Evolutionary conservation across 345 rosid genomes (phyloP), one percentile per base, ranked within the genome.

Genomic region (Dipteronia sinensis): DNA sequence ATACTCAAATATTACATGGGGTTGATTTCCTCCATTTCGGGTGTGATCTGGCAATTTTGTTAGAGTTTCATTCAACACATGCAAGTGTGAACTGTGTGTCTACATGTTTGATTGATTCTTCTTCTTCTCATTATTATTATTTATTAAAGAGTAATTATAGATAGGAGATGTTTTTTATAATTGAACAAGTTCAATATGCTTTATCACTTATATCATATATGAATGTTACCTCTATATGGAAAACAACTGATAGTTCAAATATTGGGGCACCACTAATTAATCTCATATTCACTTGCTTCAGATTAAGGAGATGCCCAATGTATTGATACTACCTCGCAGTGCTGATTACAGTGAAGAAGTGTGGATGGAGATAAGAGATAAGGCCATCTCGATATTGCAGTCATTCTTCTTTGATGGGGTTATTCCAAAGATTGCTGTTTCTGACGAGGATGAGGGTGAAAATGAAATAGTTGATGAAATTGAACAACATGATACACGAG

Each of bases 281-380:
- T 38, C 20, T 64, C 56, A 58, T 40, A 1, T 59, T 70, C 56
- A 55, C 73, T 82, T 66, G 67, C 59, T 82, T 72, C 86, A 94
- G 99, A 92, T 97, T 82, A 93, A 89, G 88, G 99, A 97, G 88
- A 94, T 94, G 99, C 98, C 99, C 66, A 97, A 93, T 87, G 99
- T 97, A 75, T 84, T 97, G 85, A 85, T 97, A 82, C 96, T 93
- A 82, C 98, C 99, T 27, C 97, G 90, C 55, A 93, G 99, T 90
- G 99, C 98, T 42, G 99, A 97, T 90, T 97, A 94, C 79, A 97
- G 98, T 82, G 99, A 97, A 90, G 99, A 97, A 88, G 98, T 91
- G 49, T 97, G 99, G 99, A 84, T 94, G 90, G 98, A 97, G 87
- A 92, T 94, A 67, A 88, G 98, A 81, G 99, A 97, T 72, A 97